phyloP scores from a whole-genome alignment of 176 grass and related monocot species.

The Juncus effusus region DNA sequence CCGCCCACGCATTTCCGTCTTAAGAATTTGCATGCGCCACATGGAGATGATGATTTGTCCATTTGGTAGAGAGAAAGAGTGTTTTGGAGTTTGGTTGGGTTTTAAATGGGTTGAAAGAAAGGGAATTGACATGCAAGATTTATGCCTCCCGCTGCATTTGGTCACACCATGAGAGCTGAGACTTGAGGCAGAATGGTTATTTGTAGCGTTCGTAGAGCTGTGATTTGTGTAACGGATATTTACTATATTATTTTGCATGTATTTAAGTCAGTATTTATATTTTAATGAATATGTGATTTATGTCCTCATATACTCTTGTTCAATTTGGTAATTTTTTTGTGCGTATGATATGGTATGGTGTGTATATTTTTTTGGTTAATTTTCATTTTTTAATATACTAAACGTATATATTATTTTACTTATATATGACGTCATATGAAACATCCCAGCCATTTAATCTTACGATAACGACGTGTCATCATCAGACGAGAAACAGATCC shows the following conservation, averaged over 20 bases:
- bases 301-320: neutral
- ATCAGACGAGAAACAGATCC: no score
- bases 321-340: neutral
- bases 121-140: slow-evolving; percentile 27
- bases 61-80: slow-evolving; percentile 16
- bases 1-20: slow-evolving; percentile 62
- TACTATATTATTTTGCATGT: neutral
- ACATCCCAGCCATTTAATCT: no score
- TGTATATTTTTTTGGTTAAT: neutral
- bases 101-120: neutral
- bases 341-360: neutral
- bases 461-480: no score
- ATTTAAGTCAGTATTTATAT: neutral
- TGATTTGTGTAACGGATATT: slow-evolving; percentile 5
- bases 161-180: slow-evolving; percentile 32
- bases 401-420: no score
- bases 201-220: slow-evolving; percentile 10
- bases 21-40: slow-evolving; percentile 93
- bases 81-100: slow-evolving; percentile 5
- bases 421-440: no score
- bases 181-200: neutral
- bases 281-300: neutral
- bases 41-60: slow-evolving; percentile 38
- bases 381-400: no score
- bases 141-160: slow-evolving; percentile 19